Evolutionary conservation across 352 stramenopile genomes (phyloP).

Genomic region (Phytopythium cucurbitacearum): DNA sequence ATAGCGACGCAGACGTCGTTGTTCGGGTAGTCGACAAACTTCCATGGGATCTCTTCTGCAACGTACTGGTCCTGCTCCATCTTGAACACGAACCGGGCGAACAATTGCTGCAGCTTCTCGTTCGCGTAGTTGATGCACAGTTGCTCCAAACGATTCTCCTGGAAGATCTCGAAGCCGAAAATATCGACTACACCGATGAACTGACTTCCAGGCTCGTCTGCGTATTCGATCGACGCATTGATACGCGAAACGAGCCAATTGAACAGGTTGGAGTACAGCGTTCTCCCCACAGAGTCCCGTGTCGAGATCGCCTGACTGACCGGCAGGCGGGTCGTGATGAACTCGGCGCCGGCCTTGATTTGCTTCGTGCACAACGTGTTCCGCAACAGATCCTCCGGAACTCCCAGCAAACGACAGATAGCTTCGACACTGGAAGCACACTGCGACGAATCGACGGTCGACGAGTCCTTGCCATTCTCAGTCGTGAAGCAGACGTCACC

Average conservation of each 20-base stretch:
- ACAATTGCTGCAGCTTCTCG: constrained; percentile 86
- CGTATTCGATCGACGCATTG: constrained; percentile 89
- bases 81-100: constrained; percentile 76
- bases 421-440: constrained; percentile 59
- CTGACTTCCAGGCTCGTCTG: constrained; percentile 48
- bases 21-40: constrained; percentile 86
- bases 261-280: constrained; percentile 87
- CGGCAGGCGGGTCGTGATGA: constrained; percentile 64
- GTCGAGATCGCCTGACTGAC: constrained; percentile 68
- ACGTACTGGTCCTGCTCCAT: constrained; percentile 87
- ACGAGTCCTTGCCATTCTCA: constrained; percentile 65
- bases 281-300: constrained; percentile 85
- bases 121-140: constrained; percentile 89
- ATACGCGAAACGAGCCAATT: constrained; percentile 94
- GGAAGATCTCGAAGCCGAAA: constrained; percentile 90
- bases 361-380: constrained; percentile 72
- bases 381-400: constrained; percentile 50
- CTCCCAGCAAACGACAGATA: constrained; percentile 76
- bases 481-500: constrained; percentile 81
- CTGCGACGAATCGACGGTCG: constrained; percentile 47
- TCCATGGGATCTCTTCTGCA: constrained; percentile 83
- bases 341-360: constrained; percentile 75
- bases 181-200: constrained; percentile 92
- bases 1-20: constrained; percentile 80
- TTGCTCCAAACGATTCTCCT: constrained; percentile 90